Conservation (phyloP, 768 basidiomycete genomes). For the Termitomyces bulborhizus region DNA sequence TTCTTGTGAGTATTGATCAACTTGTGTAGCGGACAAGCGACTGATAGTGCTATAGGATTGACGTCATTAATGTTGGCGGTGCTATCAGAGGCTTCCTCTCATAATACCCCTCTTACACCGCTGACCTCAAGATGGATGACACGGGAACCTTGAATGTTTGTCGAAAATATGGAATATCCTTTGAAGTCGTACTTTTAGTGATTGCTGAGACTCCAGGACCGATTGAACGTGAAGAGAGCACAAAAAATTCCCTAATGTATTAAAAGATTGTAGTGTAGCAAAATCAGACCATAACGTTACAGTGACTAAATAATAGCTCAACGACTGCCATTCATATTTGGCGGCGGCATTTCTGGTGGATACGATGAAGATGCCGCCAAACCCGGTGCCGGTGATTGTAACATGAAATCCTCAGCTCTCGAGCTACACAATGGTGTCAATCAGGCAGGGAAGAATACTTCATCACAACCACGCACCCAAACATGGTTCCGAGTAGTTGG, state of each 20-base stretch:
- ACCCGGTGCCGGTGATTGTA: conserved; percentile 11
- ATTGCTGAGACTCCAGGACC: background rate
- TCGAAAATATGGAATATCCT: background rate
- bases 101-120: background rate
- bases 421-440: conserved; percentile 7
- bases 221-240: background rate
- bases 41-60: conserved; percentile 7
- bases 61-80: conserved; percentile 15
- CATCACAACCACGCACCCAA: conserved; percentile 38
- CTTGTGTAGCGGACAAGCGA: background rate
- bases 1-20: conserved; percentile 61
- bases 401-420: conserved; percentile 21
- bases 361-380: conserved; percentile 8
- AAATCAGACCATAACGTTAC: background rate
- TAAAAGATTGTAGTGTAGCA: background rate
- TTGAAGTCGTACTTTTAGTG: background rate
- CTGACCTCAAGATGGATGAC: background rate
- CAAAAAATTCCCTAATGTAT: background rate
- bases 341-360: background rate
- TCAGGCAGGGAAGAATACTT: background rate
- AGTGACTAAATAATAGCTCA: background rate
- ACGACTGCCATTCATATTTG: conserved; percentile 8
- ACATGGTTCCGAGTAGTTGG: conserved; percentile 37
- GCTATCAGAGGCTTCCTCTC: conserved; percentile 14
- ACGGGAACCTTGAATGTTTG: background rate